Base-by-base conservation (phyloP, 176 grass and related monocot genomes). In the Poa pratensis region DNA sequence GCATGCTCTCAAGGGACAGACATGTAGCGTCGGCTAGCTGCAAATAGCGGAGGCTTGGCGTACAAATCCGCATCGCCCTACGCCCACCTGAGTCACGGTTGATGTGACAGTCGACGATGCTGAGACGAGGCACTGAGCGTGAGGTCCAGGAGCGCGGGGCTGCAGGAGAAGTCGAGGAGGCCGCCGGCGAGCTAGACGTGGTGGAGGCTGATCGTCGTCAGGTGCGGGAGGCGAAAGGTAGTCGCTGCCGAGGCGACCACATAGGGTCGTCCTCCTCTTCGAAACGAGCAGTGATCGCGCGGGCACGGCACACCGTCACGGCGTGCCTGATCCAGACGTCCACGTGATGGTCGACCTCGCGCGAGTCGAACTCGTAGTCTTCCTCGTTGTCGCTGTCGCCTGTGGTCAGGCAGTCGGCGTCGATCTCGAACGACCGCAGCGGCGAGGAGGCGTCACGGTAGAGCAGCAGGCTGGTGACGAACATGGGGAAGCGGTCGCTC, bases 151-250 rank as follows among this genome's bases (percentile, higher is more conserved):
- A 66, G 67, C 35, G 67, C 35, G 35, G 67, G 19, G 67, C 37
- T 22, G 35, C 5, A 9, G 37, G 67, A 70, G 67, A 70, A 70
- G 67, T 70, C 37, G 19, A 70, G 66, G 69, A 72, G 40, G 69
- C n/a, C 40, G n/a, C 3, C 6, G 12, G 20, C 42, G 5, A 37
- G 40, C 1, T 46, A 23, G 70, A 28, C 70, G 70, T 15, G 6
- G 7, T 73, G 22, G 23, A 73, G 70, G 70, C 17, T 43, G 14
- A 73, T 49, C 43, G 70, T 50, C 14, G 70, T 73, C 22, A 73
- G 70, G 0, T 73, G 22, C 22, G 2, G 7, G 70, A 73, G 13
- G 70, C 23, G 70, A 73, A 73, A 14, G 42, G 24, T 15, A 5
- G 24, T 2, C 23, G 11, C 1, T 63, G 24, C 60, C 5, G 60